Percentiles rank a stretch among this genome's conserved stretches.
These are phyloP conservation scores for Aspergillus steynii DNA, from an alignment of 495 filamentous ascomycete genomes.

Conservation along the genomic window DNA sequence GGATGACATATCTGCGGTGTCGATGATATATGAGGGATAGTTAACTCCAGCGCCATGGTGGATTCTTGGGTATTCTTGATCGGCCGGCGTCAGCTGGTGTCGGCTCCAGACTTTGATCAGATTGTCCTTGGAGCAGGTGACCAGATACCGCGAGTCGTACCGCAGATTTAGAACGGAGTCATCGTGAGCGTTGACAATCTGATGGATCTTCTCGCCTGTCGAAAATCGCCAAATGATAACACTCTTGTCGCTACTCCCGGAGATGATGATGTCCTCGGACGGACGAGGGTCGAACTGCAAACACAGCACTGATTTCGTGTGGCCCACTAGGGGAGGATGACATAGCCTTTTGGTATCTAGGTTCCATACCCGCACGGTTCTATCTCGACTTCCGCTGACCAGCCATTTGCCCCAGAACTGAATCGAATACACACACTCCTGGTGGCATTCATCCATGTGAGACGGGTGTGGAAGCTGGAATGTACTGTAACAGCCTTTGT, in stretches of 20 bases:
- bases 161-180: slow-evolving; percentile 95
- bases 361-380: slow-evolving; percentile 87
- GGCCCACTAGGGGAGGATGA: slow-evolving; percentile 68
- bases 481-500: slow-evolving; percentile 72
- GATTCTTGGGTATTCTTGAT: slow-evolving; percentile 64
- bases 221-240: slow-evolving; percentile 94
- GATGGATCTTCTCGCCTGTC: slow-evolving; percentile 76
- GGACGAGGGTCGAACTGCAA: slow-evolving; percentile 94
- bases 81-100: slow-evolving; percentile 61
- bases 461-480: slow-evolving; percentile 89
- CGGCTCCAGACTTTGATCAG: slow-evolving; percentile 95
- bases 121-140: slow-evolving; percentile 97
- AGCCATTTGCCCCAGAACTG: slow-evolving; percentile 84
- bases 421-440: slow-evolving; percentile 92
- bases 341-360: slow-evolving; percentile 75
- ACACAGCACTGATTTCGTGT: slow-evolving; percentile 86
- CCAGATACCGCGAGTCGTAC: slow-evolving; percentile 86
- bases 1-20: slow-evolving; percentile 49
- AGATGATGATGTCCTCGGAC: slow-evolving; percentile 87
- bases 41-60: slow-evolving; percentile 36
- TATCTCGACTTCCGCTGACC: slow-evolving; percentile 91
- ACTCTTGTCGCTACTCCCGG: slow-evolving; percentile 86
- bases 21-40: slow-evolving; percentile 56
- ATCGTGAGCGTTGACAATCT: slow-evolving; percentile 70
- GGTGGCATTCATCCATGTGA: slow-evolving; percentile 78